Conservation (phyloP, 108 stramenopile genomes). For the Cyclotella baltica region DNA sequence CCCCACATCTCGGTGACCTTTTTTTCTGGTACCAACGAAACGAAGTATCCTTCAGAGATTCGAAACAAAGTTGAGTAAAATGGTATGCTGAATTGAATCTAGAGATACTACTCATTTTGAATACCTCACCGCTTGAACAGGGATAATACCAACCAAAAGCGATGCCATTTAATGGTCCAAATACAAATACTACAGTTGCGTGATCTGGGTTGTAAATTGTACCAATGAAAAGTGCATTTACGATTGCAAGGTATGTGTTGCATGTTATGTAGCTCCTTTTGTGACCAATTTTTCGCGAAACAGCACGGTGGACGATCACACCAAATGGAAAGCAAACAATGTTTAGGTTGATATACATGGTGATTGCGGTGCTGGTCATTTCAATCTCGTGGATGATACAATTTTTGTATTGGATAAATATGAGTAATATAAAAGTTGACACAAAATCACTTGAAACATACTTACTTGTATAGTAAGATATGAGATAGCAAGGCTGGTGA, state of each 20-base stretch:
- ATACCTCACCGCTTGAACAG: slow-evolving; percentile 13
- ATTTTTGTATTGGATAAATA: background rate
- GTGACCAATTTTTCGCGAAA: slow-evolving; percentile 35
- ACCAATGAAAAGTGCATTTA: slow-evolving; percentile 24
- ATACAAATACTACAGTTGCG: slow-evolving; percentile 22
- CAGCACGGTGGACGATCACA: slow-evolving; percentile 15
- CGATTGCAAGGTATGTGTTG: slow-evolving; percentile 17
- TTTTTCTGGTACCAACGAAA: too few relatives aligned
- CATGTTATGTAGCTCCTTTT: slow-evolving; percentile 28
- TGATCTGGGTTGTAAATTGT: slow-evolving; percentile 29
- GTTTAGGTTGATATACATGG: slow-evolving; percentile 33
- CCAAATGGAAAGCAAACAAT: slow-evolving; percentile 29
- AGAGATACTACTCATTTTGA: too few relatives aligned
- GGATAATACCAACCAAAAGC: slow-evolving; percentile 55
- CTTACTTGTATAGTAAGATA: slow-evolving; percentile 24
- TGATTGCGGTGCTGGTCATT: slow-evolving; percentile 25
- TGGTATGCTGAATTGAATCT: too few relatives aligned
- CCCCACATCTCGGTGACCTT: too few relatives aligned
- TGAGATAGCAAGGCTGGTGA: slow-evolving; percentile 32
- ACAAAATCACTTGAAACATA: background rate
- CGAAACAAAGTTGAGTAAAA: too few relatives aligned
- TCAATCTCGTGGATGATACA: slow-evolving; percentile 8
- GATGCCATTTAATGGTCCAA: slow-evolving; percentile 37
- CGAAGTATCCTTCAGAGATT: too few relatives aligned
- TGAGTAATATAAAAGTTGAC: too few relatives aligned